Percentiles rank a stretch among this genome's conserved stretches.
Conservation (phyloP, 106 monocot genomes). For the Dioscorea zingiberensis region DNA sequence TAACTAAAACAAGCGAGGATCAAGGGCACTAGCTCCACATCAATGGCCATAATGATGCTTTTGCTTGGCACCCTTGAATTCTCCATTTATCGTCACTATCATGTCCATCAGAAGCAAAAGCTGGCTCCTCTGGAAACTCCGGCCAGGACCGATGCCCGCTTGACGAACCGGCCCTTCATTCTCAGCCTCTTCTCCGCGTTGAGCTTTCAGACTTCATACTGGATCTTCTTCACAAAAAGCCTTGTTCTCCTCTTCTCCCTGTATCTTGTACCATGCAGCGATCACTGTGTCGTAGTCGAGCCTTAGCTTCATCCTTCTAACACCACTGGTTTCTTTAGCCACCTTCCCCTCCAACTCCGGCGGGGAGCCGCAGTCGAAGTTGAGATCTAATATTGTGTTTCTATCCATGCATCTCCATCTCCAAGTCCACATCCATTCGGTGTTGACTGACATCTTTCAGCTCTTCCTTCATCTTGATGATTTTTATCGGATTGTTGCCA, state of each 20-base stretch:
- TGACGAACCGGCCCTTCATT: slow-evolving; percentile 94
- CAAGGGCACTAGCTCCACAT: no score
- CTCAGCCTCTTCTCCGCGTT: slow-evolving; percentile 90
- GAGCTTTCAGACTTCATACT: slow-evolving; percentile 87
- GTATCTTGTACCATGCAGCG: slow-evolving; percentile 68
- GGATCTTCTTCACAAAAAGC: slow-evolving; percentile 89
- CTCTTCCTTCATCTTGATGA: slow-evolving; percentile 12
- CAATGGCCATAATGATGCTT: no score
- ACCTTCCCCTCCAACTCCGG: slow-evolving; percentile 9
- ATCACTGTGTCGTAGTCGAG: slow-evolving; percentile 70
- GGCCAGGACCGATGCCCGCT: slow-evolving; percentile 34
- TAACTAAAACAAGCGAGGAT: no score
- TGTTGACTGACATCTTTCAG: not conserved
- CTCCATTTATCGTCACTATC: no score
- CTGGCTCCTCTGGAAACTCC: not conserved
- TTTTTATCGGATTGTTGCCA: slow-evolving; percentile 6
- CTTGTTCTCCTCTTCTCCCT: slow-evolving; percentile 88
- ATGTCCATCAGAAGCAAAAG: no score
- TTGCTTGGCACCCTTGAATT: no score
- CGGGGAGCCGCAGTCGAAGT: slow-evolving; percentile 25
- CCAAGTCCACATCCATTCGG: slow-evolving; percentile 1
- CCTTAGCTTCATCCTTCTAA: slow-evolving; percentile 19
- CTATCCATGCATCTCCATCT: slow-evolving; percentile 23
- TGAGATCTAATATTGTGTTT: slow-evolving; percentile 42
- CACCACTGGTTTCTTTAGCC: no score